phyloP scores from a whole-genome alignment of 345 rosid species.

The Gossypium arboreum region DNA sequence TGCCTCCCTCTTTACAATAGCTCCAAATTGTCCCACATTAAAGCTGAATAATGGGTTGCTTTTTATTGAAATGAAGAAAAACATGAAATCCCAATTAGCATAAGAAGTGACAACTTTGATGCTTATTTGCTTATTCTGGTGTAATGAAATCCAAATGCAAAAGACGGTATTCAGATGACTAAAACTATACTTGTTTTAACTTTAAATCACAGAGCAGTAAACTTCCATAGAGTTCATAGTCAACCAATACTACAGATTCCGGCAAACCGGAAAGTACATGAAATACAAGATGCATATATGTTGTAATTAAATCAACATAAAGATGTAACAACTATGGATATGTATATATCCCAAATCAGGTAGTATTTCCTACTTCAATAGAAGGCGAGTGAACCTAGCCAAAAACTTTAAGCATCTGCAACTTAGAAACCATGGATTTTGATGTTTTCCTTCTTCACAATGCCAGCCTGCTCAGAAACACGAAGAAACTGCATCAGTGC shows the following conservation, averaged over 20 bases:
- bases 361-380: neutral
- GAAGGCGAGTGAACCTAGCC: neutral
- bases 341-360: neutral
- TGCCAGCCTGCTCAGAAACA: constrained; percentile 53
- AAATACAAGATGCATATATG: constrained; percentile 5
- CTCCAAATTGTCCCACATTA: neutral
- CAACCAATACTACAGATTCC: constrained; percentile 2
- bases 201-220: neutral
- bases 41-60: neutral
- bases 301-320: neutral
- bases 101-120: too few species aligned
- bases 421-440: constrained; percentile 93
- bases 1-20: neutral
- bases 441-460: constrained; percentile 91
- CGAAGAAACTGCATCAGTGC: neutral
- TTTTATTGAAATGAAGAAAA: neutral
- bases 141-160: neutral
- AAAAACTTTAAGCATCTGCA: neutral
- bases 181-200: neutral
- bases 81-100: neutral
- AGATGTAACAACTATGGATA: neutral
- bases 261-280: neutral
- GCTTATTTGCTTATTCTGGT: neutral
- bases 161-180: neutral
- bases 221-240: neutral